A percentile compares a stretch with the other conserved stretches of the same genome.
phyloP scores from a whole-genome alignment of 2,329 filamentous ascomycete species.

The Neodidymelliopsis sp. region DNA sequence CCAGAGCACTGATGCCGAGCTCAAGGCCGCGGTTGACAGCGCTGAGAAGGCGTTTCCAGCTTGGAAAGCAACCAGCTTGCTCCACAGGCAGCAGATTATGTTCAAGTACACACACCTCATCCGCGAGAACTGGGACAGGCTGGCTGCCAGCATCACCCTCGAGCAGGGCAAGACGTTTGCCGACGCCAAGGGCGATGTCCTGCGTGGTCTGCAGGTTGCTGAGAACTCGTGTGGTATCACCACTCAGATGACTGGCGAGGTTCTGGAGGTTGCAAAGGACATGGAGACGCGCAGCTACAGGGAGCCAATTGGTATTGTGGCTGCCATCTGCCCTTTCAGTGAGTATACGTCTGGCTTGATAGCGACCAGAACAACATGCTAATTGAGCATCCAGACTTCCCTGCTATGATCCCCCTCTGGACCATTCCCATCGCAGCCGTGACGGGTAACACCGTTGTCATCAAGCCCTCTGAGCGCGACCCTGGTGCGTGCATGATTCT shows the following conservation, averaged over 20 bases:
- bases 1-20: constrained; percentile 79
- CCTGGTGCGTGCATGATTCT: constrained; percentile 87
- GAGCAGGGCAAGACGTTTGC: constrained; percentile 91
- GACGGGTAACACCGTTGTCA: constrained; percentile 81
- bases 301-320: constrained; percentile 81
- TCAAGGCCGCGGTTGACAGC: constrained; percentile 76
- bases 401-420: constrained; percentile 93
- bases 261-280: constrained; percentile 85
- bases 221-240: constrained; percentile 83
- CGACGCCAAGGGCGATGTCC: constrained; percentile 81
- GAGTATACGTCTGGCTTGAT: constrained; percentile 44
- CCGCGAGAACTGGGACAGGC: constrained; percentile 82
- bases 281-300: constrained; percentile 88
- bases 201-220: constrained; percentile 83
- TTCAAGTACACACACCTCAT: constrained; percentile 84
- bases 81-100: constrained; percentile 83
- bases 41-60: constrained; percentile 77
- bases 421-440: constrained; percentile 85
- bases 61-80: constrained; percentile 76
- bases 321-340: constrained; percentile 89
- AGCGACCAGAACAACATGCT: constrained; percentile 23
- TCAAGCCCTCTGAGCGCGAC: constrained; percentile 88
- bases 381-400: constrained; percentile 69
- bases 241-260: constrained; percentile 81
- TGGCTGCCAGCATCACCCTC: constrained; percentile 84